Conservation (phyloP, 257 asterid genomes). For the Solanum virginianum region DNA sequence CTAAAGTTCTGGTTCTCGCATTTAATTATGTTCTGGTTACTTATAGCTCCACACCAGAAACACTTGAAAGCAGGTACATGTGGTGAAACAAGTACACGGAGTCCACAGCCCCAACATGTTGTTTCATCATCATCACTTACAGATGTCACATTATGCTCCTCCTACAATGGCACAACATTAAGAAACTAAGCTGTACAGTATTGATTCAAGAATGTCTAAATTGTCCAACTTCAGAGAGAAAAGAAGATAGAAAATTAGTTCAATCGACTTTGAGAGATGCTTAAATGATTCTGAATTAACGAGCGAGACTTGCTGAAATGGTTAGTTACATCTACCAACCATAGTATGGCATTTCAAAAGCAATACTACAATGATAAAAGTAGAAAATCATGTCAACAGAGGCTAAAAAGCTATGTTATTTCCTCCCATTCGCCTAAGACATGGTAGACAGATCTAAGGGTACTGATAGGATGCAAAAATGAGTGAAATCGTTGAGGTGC, state of each 20-base stretch:
- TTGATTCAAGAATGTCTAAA: background rate
- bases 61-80: conserved; percentile 63
- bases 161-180: conserved; percentile 27
- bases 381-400: background rate
- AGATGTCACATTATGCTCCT: conserved; percentile 28
- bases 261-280: background rate
- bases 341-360: background rate
- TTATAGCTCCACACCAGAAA: conserved; percentile 97
- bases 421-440: background rate
- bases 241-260: background rate
- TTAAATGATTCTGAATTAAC: background rate
- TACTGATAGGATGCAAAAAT: background rate
- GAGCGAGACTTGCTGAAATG: background rate
- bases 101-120: conserved; percentile 95
- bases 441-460: background rate
- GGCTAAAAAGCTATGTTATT: background rate
- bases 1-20: conserved; percentile 26
- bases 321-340: background rate
- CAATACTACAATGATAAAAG: background rate
- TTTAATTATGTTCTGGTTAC: conserved; percentile 38
- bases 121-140: conserved; percentile 53
- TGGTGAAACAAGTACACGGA: conserved; percentile 66
- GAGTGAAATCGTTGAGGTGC: background rate
- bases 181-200: background rate
- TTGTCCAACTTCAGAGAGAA: background rate